A percentile compares a stretch with the other conserved stretches of the same genome.
Conservation (phyloP, 2,329 filamentous ascomycete genomes). For the Lasiodiplodia gonubiensis region DNA sequence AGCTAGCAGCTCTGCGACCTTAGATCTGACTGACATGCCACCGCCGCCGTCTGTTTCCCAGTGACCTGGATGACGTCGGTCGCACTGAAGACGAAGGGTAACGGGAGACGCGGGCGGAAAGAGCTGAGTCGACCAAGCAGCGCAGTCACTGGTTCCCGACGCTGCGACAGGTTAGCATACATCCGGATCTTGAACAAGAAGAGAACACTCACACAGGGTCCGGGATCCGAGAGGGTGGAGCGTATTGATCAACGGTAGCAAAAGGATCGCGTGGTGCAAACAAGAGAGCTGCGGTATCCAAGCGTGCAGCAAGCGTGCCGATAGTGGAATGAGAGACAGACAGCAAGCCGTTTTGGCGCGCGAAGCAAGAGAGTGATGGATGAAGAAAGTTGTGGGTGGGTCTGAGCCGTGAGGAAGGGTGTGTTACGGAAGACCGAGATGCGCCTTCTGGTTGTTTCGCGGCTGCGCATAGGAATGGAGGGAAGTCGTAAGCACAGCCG, state of each 20-base stretch:
- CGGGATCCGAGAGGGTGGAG: neutral
- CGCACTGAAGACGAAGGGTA: neutral
- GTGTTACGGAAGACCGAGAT: neutral
- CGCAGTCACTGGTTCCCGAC: neutral
- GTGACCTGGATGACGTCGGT: neutral
- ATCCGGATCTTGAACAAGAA: neutral
- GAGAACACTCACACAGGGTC: neutral
- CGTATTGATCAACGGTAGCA: conserved; percentile 28
- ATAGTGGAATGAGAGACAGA: conserved; percentile 28
- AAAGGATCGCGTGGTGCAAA: conserved; percentile 25
- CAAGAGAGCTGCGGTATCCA: conserved; percentile 29
- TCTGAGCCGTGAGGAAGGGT: neutral
- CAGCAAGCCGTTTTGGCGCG: conserved; percentile 24
- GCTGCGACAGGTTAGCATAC: neutral
- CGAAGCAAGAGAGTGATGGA: conserved; percentile 24
- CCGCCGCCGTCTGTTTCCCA: conserved; percentile 6
- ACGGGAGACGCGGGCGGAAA: neutral
- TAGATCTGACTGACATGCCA: conserved; percentile 46
- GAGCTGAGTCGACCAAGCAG: neutral
- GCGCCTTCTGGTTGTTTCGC: conserved; percentile 10
- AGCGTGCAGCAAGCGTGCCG: conserved; percentile 29
- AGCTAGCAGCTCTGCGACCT: conserved; percentile 49
- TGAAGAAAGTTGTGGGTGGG: conserved; percentile 13
- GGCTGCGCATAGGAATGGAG: conserved; percentile 16
- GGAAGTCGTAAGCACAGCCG: conserved; percentile 14